A percentile compares a stretch with the other conserved stretches of the same genome.
Evolutionary conservation across 2,329 filamentous ascomycete genomes (phyloP).

Genomic region (Ceratocystis eucalypticola): DNA sequence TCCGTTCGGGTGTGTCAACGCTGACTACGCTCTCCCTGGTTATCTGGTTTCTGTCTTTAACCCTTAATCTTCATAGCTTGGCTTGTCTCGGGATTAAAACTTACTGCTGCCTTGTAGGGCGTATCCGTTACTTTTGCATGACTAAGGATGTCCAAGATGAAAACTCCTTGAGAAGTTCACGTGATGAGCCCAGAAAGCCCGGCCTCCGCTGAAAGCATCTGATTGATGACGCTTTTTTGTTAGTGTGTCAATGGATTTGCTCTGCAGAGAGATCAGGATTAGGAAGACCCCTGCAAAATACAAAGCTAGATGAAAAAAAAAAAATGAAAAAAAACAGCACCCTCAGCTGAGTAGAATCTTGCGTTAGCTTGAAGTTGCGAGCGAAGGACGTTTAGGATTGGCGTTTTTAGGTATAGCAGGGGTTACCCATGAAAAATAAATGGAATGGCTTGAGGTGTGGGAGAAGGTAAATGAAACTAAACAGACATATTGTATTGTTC

Average conservation of each 20-base stretch:
- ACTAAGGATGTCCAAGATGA: not conserved
- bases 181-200: not conserved
- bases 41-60: not conserved
- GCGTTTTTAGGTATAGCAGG: not conserved
- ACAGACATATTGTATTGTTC: not conserved
- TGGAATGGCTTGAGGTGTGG: not conserved
- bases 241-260: not conserved
- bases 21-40: not conserved
- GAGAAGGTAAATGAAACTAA: not conserved
- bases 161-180: not conserved
- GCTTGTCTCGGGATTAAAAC: not conserved
- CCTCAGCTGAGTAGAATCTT: not conserved
- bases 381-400: not conserved
- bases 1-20: not conserved
- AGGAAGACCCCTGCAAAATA: not conserved
- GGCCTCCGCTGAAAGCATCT: not conserved
- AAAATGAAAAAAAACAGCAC: not conserved
- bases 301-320: not conserved
- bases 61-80: not conserved
- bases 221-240: not conserved
- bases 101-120: not conserved
- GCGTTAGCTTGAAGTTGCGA: not conserved
- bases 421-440: not conserved
- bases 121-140: not conserved
- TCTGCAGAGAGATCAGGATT: no score